Evolutionary conservation across 164 flowering plant genomes (phyloP), one percentile per base, ranked within the genome.

Genomic region (Pachysandra terminalis): DNA sequence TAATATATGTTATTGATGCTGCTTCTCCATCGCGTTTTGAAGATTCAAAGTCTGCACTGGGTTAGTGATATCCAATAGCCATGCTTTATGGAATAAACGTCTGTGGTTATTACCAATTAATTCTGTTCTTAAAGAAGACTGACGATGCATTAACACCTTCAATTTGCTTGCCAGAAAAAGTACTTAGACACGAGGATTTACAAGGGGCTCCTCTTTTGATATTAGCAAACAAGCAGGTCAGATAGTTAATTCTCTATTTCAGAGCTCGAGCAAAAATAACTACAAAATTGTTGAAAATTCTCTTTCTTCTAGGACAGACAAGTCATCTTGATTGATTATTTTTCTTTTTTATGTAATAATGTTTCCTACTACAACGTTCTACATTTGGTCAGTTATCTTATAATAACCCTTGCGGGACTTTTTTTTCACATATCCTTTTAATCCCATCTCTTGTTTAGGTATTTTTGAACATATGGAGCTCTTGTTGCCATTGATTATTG

Each of bases 31-130:
- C 91, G 41, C 91, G 95, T 13, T 96, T 96, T 81, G 99, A 96
- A 83, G 99, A 96, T 80, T 82, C 99, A 68, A 96, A 96, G 80
- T 89, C 96, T 78, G 98, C 95, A 32, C 80, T 96, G 27, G 99
- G 99, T 93, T 71, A 66, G 81, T 79, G 58, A 52, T 68, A 7
- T 63, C 73, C 19, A 19, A 14, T 35, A 51, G 21, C n/a, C 24
- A 22, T 28, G 32, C 9, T 53, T 58, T 64, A 10, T 61, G 40
- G 45, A 21, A 58, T 62, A 19, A 23, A 17, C 19, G 23, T 54
- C 23, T 10, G n/a, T 57, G 37, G 37, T 32, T 32, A 32, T 15
- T 17, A 26, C 23, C 24, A 23, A 40, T 16, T 32, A 35, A 52
- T 26, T 14, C 19, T 9, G 12, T 24, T 23, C 15, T 40, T 17